Percentiles rank a stretch among this genome's conserved stretches.
Conservation (phyloP, 371 early-diverging fungal genomes). For the Mucor indicus region DNA sequence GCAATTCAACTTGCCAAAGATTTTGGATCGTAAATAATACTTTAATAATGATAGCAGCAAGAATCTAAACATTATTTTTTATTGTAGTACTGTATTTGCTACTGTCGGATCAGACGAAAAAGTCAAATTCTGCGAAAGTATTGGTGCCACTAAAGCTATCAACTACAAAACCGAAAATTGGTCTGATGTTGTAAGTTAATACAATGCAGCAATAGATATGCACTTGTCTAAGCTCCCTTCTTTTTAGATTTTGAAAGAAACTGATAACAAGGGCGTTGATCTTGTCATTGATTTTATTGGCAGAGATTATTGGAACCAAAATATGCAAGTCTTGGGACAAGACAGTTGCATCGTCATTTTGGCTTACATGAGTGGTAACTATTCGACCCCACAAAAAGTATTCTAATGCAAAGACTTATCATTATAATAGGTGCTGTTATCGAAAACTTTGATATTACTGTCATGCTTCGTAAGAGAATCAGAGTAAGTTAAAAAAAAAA, state of each 20-base stretch:
- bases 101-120: conserved; percentile 73
- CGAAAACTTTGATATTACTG: conserved; percentile 47
- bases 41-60: neutral
- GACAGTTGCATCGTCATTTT: conserved; percentile 78
- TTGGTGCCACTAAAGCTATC: conserved; percentile 74
- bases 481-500: conserved; percentile 30
- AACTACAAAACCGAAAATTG: conserved; percentile 72
- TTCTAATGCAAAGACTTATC: too few species aligned
- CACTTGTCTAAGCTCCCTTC: too few species aligned
- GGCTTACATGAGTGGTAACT: conserved; percentile 57
- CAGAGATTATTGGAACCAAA: conserved; percentile 62
- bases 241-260: conserved; percentile 47
- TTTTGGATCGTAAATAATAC: conserved; percentile 57
- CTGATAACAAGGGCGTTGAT: conserved; percentile 66
- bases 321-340: conserved; percentile 58
- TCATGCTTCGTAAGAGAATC: conserved; percentile 64
- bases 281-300: conserved; percentile 73
- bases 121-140: conserved; percentile 55
- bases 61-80: neutral
- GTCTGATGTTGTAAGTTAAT: conserved; percentile 43
- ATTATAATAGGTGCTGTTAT: conserved; percentile 31
- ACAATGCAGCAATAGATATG: too few species aligned
- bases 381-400: too few species aligned
- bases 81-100: conserved; percentile 51
- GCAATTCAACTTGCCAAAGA: conserved; percentile 75